These are phyloP conservation scores for Vitellaria paradoxa DNA, from an alignment of 179 eudicot genomes.

Conservation along the genomic window DNA sequence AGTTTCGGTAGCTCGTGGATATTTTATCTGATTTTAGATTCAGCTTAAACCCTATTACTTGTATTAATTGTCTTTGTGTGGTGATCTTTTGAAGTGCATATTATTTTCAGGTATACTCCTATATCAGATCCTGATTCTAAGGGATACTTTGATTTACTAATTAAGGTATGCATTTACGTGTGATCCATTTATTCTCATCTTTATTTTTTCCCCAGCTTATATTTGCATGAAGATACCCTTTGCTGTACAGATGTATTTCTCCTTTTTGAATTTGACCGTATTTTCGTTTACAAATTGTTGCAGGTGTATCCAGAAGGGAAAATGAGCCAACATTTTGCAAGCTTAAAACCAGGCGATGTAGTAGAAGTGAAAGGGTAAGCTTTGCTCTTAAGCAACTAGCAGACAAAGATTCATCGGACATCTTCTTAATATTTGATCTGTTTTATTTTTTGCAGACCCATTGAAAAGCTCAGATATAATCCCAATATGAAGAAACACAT, in stretches of 20 bases:
- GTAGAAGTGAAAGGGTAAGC: conserved; percentile 95
- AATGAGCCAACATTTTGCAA: conserved; percentile 98
- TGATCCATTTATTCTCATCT: neutral
- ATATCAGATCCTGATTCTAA: conserved; percentile 87
- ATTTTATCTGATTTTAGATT: neutral
- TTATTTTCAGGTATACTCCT: conserved; percentile 80
- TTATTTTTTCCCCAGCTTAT: neutral
- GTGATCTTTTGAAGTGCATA: conserved; percentile 1
- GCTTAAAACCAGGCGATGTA: conserved; percentile 84
- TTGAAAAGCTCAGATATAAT: conserved; percentile 85
- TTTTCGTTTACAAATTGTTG: conserved; percentile 11
- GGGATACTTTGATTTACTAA: conserved; percentile 89
- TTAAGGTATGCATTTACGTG: conserved; percentile 52
- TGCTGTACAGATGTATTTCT: neutral
- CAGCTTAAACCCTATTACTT: neutral
- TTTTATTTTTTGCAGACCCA: conserved; percentile 61
- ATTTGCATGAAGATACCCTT: neutral
- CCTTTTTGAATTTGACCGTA: neutral
- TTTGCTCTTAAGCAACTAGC: neutral
- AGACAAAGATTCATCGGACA: neutral
- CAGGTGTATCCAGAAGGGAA: conserved; percentile 96
- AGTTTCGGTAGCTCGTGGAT: neutral
- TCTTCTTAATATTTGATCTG: conserved; percentile 8
- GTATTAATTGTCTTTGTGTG: neutral
- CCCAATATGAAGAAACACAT: conserved; percentile 98